Base-by-base conservation (phyloP, 2,329 filamentous ascomycete species). In the Plectosphaerella sp. region DNA sequence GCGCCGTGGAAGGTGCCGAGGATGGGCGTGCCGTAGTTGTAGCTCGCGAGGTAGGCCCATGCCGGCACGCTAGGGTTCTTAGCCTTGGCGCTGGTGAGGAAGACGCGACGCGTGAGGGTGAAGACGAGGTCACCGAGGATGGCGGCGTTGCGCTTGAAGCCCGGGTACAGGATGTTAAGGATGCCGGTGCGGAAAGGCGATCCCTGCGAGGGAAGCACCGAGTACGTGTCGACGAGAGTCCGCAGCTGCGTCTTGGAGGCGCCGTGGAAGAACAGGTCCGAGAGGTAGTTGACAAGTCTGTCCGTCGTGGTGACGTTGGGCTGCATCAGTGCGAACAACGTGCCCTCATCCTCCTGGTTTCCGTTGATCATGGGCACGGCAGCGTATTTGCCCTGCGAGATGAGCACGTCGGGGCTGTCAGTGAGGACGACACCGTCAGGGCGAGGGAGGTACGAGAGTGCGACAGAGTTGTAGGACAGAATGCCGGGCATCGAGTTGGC, bases 321-420 rank as follows among this genome's bases (percentile, higher is more conserved):
- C 57, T 89, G 86, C 65, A 86, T 85, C 35, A 92, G 73, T 5
- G 84, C 75, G 63, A 92, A 91, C 2, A 92, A 67, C 0, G 88
- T 91, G 16, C 88, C 88, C 67, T 93, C 88, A 62, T 93, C 89
- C 71, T 92, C 88, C 66, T 91, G 87, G 62, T 90, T 80, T 42
- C 89, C 88, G 39, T 88, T 78, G 57, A 79, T 78, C 69, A 75
- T 72, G 36, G 76, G 75, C 2, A 79, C 75, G 2, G 72, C 68
- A 18, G 75, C 65, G 53, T 76, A 77, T 5, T 75, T 75, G 14
- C 84, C 82, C 0, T 64, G 60, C 3, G 59, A 51, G 2, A 78
- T 69, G 5, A 89, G 71, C 0, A 76, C 51, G 1, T 92, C 87
- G 0, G 87, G 84, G 6, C 82, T 87, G 2, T 78, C 72, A 0